Base-by-base conservation (phyloP, 345 rosid species). In the Salix brachista region DNA sequence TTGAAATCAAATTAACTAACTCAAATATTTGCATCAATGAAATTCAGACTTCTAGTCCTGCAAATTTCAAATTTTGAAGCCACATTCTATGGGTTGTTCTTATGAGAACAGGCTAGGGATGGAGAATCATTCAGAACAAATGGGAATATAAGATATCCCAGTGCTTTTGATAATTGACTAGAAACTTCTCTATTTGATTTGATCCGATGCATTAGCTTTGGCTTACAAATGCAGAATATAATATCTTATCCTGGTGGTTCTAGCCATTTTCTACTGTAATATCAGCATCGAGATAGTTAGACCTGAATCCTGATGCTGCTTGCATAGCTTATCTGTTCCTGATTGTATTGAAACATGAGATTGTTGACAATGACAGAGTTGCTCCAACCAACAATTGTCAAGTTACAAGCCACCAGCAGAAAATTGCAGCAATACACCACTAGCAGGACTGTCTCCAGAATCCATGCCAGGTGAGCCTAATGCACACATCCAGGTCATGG, bases 281-380 rank as follows among this genome's bases (percentile, higher is more conserved):
- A 36, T 6, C 69, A 16, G 0, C n/a, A 36, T 66, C 2, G 8
- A 26, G 5, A 64, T 13, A 4, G 32, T 28, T 64, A 64, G 5
- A 23, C 21, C 17, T 13, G 34, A 64, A 25, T 25, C 37, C 30
- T 23, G 30, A 4, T 32, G 30, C 3, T 13, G 37, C 67, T 17
- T 32, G 70, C 46, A 36, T 25, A 18, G 23, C 23, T 18, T 21
- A 28, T 25, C 46, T 77, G 62, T 50, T 50, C 18, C 21, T 50
- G 21, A 4, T 50, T 16, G 56, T 50, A 16, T 50, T 50, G 56
- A 50, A 50, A 19, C 52, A 42, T 25, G 28, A 21, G 54, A 32
- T 58, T 4, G 14, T 48, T 50, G 18, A 42, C 67, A 23, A 56
- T 74, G 65, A 64, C 81, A 74, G 84, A 56, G 70, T 42, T 41